A percentile compares a stretch with the other conserved stretches of the same genome.
These are phyloP conservation scores for Piromyces finnis DNA, from an alignment of 192 early-diverging fungal genomes.

Conservation along the genomic window DNA sequence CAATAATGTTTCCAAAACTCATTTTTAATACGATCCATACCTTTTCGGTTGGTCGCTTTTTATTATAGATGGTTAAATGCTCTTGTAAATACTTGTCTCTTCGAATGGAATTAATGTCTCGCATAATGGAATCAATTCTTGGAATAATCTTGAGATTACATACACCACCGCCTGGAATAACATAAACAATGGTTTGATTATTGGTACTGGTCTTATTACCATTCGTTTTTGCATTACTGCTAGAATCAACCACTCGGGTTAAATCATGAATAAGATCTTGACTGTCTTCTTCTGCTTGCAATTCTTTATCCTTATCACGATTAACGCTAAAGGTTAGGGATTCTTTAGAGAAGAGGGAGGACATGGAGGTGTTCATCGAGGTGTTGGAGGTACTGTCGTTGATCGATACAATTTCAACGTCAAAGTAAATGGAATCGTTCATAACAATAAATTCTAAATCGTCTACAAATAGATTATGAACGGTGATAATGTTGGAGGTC, in stretches of 20 bases:
- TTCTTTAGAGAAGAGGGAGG: neutral
- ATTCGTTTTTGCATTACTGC: neutral
- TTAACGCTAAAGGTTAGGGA: neutral
- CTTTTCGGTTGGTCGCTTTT: neutral
- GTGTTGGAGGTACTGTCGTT: conserved; percentile 5
- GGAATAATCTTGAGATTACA: neutral
- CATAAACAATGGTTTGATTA: neutral
- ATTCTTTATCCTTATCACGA: too few relatives aligned
- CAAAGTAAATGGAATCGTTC: conserved; percentile 57
- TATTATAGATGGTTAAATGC: neutral
- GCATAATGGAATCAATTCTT: neutral
- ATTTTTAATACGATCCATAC: neutral
- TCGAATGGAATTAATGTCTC: neutral
- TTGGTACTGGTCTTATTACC: neutral
- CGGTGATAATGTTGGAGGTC: conserved; percentile 12
- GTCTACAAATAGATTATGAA: conserved; percentile 31
- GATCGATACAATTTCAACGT: conserved; percentile 23
- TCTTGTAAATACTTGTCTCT: neutral
- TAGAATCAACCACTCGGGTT: neutral
- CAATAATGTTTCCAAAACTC: neutral
- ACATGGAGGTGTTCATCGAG: neutral
- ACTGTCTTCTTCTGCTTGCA: neutral
- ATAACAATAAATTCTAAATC: conserved; percentile 44
- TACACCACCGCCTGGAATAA: neutral
- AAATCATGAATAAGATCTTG: neutral